Conservation (phyloP, 2,329 filamentous ascomycete genomes). For the Fusarium papillatum region DNA sequence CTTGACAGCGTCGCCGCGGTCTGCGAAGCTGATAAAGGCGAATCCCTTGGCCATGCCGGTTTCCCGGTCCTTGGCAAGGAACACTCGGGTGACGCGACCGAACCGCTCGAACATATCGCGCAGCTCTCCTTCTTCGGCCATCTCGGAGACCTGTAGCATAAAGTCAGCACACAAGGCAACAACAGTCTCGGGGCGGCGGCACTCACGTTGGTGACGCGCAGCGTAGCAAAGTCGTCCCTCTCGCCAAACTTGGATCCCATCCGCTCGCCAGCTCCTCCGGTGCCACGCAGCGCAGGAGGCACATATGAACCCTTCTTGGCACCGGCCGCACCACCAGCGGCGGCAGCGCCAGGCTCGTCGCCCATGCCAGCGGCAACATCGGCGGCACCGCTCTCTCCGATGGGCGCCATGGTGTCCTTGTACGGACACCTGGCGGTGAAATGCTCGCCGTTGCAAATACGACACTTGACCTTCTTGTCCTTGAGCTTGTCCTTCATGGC, state of each 20-base stretch:
- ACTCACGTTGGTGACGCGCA: conserved; percentile 97
- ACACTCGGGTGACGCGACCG: conserved; percentile 96
- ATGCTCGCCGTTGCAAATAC: conserved; percentile 99
- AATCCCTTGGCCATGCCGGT: conserved; percentile 98
- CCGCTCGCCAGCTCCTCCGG: conserved; percentile 77
- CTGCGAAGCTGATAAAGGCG: conserved; percentile 97
- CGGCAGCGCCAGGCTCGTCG: conserved; percentile 62
- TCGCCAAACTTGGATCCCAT: conserved; percentile 93
- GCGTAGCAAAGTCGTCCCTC: conserved; percentile 94
- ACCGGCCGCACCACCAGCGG: conserved; percentile 49
- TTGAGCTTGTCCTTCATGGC: conserved; percentile 87
- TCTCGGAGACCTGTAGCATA: conserved; percentile 83
- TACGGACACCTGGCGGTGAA: conserved; percentile 99
- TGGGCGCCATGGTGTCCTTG: conserved; percentile 98
- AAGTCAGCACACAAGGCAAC: conserved; percentile 41
- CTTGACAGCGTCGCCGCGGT: conserved; percentile 89
- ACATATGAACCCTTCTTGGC: conserved; percentile 87
- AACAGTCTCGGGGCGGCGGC: background rate
- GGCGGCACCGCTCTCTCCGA: conserved; percentile 70
- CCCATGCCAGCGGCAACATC: conserved; percentile 69
- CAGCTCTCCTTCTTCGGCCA: conserved; percentile 95
- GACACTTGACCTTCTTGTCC: conserved; percentile 99
- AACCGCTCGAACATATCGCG: conserved; percentile 99
- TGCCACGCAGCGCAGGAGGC: conserved; percentile 90
- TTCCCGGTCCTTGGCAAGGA: conserved; percentile 97